phyloP scores from a whole-genome alignment of 148 eudicot genomes.

The Camellia lanceoleosa region DNA sequence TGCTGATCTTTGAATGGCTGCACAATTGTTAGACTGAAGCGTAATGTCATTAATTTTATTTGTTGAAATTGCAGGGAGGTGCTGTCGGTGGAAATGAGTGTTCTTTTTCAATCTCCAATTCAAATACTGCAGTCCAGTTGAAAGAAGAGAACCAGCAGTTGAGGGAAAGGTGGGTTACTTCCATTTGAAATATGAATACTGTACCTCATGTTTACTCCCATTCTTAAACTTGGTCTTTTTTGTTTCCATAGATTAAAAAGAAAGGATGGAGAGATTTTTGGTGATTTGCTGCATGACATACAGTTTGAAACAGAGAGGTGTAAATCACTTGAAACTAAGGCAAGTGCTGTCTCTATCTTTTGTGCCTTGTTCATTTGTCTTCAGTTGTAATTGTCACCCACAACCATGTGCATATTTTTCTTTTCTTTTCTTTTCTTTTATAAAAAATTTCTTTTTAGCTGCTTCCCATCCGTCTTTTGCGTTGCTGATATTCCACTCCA shows the following conservation, averaged over 20 bases:
- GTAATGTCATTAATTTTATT: not conserved
- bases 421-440: not conserved
- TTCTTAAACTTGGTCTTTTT: slow-evolving; percentile 1
- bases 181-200: not conserved
- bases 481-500: too few species aligned
- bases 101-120: slow-evolving; percentile 20
- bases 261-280: slow-evolving; percentile 36
- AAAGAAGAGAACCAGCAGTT: slow-evolving; percentile 52
- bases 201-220: not conserved
- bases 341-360: slow-evolving; percentile 13
- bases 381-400: not conserved
- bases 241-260: slow-evolving; percentile 35
- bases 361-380: not conserved
- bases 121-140: slow-evolving; percentile 31
- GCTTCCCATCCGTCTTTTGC: too few species aligned
- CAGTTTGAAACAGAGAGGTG: slow-evolving; percentile 44
- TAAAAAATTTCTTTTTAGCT: too few species aligned
- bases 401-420: not conserved
- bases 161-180: slow-evolving; percentile 43
- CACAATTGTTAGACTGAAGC: not conserved
- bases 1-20: not conserved
- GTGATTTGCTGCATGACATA: slow-evolving; percentile 40
- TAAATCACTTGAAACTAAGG: slow-evolving; percentile 51
- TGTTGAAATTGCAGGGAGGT: slow-evolving; percentile 37
- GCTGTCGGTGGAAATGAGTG: slow-evolving; percentile 19